Evolutionary conservation across 805 yeast species (phyloP), one percentile per base, ranked within the genome.

Genomic region (Lipomyces sp.): DNA sequence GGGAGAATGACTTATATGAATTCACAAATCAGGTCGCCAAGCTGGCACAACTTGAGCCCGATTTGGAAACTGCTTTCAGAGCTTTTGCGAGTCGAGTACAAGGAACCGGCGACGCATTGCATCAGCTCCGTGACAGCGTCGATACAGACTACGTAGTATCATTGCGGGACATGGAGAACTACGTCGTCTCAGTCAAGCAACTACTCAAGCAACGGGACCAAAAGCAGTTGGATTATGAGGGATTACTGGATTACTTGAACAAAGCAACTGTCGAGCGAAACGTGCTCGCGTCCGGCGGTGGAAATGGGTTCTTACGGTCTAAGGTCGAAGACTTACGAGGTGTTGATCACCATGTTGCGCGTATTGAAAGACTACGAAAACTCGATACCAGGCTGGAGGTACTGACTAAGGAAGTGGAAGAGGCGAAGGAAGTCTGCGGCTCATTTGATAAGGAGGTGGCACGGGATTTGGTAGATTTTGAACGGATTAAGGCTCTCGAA

Each of bases 181-280:
- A 90, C 72, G 85, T 89, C 56, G 80, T 80, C 59, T 85, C 89
- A 30, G 79, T 90, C 71, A 86, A 86, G 73, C 85, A 83, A 68
- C 79, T 94, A 65, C 84, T 95, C 62, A 92, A 89, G 74, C 82
- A 90, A 64, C 92, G 94, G 71, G 98, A 94, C 74, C 92, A 92
- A 75, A 93, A 93, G 76, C 93, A 90, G 73, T 85, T 94, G 34
- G 99, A 94, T 76, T 88, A 89, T 74, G 98, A 95, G 75, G 96
- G 90, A 60, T 80, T 94, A 55, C 85, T 86, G 51, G 96, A 90
- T 63, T 94, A 94, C 78, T 80, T 92, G 64, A 82, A 83, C 53
- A 89, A 90, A 73, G 87, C 96, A 0, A 82, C 84, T 59, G 79
- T 80, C 51, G 98, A 94, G 71, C 86, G 87, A 71, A 84, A 83